Evolutionary conservation across 108 stramenopile species (phyloP), one percentile per base, ranked within the genome.

Genomic region (Conticribra guillardii): DNA sequence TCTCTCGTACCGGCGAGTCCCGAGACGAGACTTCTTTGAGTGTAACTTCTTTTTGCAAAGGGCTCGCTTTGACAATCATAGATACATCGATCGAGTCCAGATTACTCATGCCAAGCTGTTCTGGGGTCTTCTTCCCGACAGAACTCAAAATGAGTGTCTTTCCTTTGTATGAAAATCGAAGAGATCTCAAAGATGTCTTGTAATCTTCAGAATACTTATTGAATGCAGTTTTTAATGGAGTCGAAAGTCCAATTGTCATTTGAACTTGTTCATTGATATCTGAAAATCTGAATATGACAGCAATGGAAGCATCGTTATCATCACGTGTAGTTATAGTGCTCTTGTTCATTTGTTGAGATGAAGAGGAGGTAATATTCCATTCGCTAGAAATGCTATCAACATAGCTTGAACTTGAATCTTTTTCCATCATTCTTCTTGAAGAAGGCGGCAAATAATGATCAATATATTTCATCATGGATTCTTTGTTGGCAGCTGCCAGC

Each of bases 91-190:
- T 59, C 22, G 57, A 2, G n/a, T 59, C 57, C 4, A 32, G 30
- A 37, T 59, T 31, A 37, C 15, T 14, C 57, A 59, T 59, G 22
- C 57, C 57, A 16, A 59, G 57, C 18, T 59, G 30, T 16, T 14
- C 21, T 18, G 57, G 57, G 8, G 14, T 59, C 33, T 59, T 32
- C 18, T 59, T 32, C 3, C 57, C 57, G 2, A 21, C 57, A 34
- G 57, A 16, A 21, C 57, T 37, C 31, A 59, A 37, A 21, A 59
- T 32, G 19, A 59, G 22, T 7, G 57, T 59, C 57, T 59, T 59
- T 8, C 57, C 57, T 21, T 29, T 32, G 33, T 59, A 37, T 3
- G 57, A 59, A 17, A 59, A 59, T 34, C 33, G 31, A 16, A 37
- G 14, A 2, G 31, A 18, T 32, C 33, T 59, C 18, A 59, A 31